Conservation (phyloP, 1,284 basidiomycete species). For the Volvariella surrecta region DNA sequence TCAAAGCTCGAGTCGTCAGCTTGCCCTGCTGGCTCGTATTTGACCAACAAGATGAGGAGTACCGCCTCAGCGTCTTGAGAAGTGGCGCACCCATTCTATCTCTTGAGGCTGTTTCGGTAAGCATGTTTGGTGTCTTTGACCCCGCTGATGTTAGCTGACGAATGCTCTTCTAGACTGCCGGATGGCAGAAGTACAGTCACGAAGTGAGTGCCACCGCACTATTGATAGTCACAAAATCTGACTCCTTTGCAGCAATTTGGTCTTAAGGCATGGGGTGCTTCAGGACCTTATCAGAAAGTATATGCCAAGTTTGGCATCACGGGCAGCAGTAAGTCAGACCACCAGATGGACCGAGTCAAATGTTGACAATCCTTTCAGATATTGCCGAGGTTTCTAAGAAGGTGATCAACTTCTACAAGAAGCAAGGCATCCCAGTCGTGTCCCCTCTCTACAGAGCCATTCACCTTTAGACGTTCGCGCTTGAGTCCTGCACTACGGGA, state of each 20-base stretch:
- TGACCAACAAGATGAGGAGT: conserved; percentile 75
- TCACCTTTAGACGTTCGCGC: conserved; percentile 17
- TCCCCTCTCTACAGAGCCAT: conserved; percentile 80
- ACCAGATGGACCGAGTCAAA: not conserved
- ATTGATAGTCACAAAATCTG: conserved; percentile 3
- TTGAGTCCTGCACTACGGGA: not conserved
- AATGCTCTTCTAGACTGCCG: conserved; percentile 43
- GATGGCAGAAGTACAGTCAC: conserved; percentile 85
- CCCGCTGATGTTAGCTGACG: conserved; percentile 1
- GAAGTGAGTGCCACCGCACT: conserved; percentile 35
- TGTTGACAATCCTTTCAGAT: conserved; percentile 30
- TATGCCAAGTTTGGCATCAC: conserved; percentile 89
- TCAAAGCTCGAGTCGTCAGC: conserved; percentile 81
- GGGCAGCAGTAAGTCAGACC: conserved; percentile 48
- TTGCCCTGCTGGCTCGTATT: conserved; percentile 90
- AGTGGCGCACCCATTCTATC: conserved; percentile 87
- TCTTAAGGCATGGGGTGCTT: conserved; percentile 77
- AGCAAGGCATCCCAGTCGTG: conserved; percentile 63
- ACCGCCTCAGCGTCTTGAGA: conserved; percentile 79
- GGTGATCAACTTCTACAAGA: conserved; percentile 83
- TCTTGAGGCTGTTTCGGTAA: conserved; percentile 74
- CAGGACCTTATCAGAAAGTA: conserved; percentile 83
- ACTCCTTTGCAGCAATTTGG: conserved; percentile 57
- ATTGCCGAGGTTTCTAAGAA: conserved; percentile 80
- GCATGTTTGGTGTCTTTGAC: conserved; percentile 13